Evolutionary conservation across 805 yeast species (phyloP), one percentile per base, ranked within the genome.

Genomic region (Ogataea pignaliae): DNA sequence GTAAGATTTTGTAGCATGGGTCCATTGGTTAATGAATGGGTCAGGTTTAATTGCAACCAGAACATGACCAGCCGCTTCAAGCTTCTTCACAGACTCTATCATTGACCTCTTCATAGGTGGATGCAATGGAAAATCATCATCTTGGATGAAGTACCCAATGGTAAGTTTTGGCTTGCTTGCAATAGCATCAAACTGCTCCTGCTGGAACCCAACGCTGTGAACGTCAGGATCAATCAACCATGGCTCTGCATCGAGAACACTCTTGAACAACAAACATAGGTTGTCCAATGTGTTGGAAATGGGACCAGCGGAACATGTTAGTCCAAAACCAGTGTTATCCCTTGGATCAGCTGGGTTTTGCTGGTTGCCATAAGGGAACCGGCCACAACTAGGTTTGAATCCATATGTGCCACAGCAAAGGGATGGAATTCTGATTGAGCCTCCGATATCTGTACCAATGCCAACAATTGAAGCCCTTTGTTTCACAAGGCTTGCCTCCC

Each of bases 361-460:
- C 8, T 39, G 39, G 17, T 39, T 64, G 57, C 37, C 59, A 52
- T 35, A 68, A 38, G 37, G 76, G 61, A 33, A 38, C 10, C 62
- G 39, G 10, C 42, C 36, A 15, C 51, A 28, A 18, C 79, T 69
- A 7, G 83, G 81, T 44, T 78, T 71, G 42, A 80, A 55, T 6
- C 83, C 83, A 54, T 66, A 74, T 31, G 72, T 56, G n/a, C 81
- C 81, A 43, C 73, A 69, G 54, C 69, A 76, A 0, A 81, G 77
- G 13, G 82, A 75, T 2, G 85, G 85, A 12, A 69, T 69, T 41
- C 85, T 66, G 37, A 80, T 73, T 14, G 79, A 71, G 0, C 85
- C 85, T 40, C 85, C 85, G 45, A 80, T 76, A 53, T 80, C 85
- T 13, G 82, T 73, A 8, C 85, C 85, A 38, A 78, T 63, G 3